Conservation (phyloP, 2,329 filamentous ascomycete species). For the Knufia fluminis region DNA sequence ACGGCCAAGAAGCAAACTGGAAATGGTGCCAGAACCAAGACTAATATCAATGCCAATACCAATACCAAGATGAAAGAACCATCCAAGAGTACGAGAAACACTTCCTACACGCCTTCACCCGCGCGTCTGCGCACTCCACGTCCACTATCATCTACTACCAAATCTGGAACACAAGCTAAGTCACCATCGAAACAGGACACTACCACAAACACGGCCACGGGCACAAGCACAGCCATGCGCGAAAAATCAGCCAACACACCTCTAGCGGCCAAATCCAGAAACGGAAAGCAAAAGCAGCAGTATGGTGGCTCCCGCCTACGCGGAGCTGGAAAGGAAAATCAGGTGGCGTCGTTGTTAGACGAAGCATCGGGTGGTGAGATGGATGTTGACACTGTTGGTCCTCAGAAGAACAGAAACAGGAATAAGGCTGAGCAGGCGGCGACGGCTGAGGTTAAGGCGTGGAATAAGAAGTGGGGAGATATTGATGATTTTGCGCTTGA, state of each 20-base stretch:
- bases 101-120: constrained; percentile 12
- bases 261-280: background rate
- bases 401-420: background rate
- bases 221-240: background rate
- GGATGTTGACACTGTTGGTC: background rate
- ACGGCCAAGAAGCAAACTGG: background rate
- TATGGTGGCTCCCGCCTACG: constrained; percentile 20
- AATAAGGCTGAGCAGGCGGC: background rate
- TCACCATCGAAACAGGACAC: constrained; percentile 20
- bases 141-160: constrained; percentile 11
- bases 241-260: background rate
- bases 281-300: constrained; percentile 13
- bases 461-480: constrained; percentile 20
- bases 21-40: constrained; percentile 9
- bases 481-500: constrained; percentile 23
- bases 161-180: constrained; percentile 19
- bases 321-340: constrained; percentile 54
- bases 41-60: constrained; percentile 9
- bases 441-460: background rate
- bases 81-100: constrained; percentile 15
- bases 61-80: constrained; percentile 18
- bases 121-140: constrained; percentile 16
- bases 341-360: constrained; percentile 34
- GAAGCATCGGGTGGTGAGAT: constrained; percentile 3
- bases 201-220: background rate